These are phyloP conservation scores for Monascus ruber DNA, from an alignment of 2,329 filamentous ascomycete species.

Conservation along the genomic window DNA sequence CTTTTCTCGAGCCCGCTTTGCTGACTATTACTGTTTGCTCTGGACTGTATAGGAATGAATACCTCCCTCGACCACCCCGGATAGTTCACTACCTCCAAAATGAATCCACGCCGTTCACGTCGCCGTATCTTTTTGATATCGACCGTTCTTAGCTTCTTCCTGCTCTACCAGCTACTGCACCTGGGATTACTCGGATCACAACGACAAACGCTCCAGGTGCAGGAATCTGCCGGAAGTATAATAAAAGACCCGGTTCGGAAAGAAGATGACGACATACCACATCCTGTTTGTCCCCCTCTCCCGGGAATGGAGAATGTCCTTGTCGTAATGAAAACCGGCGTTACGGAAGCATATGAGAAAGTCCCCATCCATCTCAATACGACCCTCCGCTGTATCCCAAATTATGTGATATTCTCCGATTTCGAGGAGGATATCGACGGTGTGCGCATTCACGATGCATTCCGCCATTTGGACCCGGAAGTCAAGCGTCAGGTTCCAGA, in stretches of 20 bases:
- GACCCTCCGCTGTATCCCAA: slow-evolving; percentile 44
- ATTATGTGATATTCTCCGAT: slow-evolving; percentile 50
- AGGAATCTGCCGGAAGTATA: too few species aligned
- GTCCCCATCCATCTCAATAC: slow-evolving; percentile 45
- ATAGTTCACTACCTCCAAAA: background rate
- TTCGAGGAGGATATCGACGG: slow-evolving; percentile 42
- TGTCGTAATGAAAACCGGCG: slow-evolving; percentile 48
- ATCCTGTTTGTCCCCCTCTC: slow-evolving; percentile 18
- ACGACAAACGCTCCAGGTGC: too few species aligned
- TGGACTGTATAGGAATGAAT: background rate
- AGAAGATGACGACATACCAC: slow-evolving; percentile 1
- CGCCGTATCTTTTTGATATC: background rate
- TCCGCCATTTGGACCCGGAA: slow-evolving; percentile 32
- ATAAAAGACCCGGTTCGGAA: too few species aligned
- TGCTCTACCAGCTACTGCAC: too few species aligned
- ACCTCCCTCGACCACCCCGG: background rate
- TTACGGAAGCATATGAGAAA: slow-evolving; percentile 45
- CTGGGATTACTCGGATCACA: too few species aligned
- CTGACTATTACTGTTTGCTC: too few species aligned
- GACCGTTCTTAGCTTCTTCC: background rate
- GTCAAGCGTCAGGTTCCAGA: slow-evolving; percentile 33
- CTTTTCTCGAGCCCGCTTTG: too few species aligned
- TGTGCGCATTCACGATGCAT: slow-evolving; percentile 39
- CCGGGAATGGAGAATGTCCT: slow-evolving; percentile 42
- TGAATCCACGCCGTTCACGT: background rate